Conservation (phyloP, 805 yeast species). For the Saccharomycopsis sp. region DNA sequence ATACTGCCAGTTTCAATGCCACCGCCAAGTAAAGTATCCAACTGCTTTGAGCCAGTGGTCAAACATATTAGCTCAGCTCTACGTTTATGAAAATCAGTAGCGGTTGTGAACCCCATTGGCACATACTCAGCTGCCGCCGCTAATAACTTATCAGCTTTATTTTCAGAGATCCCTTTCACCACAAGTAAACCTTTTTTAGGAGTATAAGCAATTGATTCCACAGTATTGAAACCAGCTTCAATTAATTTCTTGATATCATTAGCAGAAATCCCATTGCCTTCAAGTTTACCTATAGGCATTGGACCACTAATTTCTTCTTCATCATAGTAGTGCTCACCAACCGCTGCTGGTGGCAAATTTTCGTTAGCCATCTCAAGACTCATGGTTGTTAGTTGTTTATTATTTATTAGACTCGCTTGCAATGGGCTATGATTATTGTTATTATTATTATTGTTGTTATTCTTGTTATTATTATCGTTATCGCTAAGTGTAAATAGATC, state of each 20-base stretch:
- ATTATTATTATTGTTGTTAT: no score
- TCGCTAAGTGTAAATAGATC: no score
- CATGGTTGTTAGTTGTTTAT: no score
- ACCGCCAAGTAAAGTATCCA: conserved; percentile 91
- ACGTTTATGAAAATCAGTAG: conserved; percentile 86
- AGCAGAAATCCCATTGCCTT: conserved; percentile 79
- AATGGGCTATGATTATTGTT: no score
- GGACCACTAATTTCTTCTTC: conserved; percentile 55
- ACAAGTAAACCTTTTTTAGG: conserved; percentile 71
- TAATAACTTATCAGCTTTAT: conserved; percentile 82
- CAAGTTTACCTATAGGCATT: conserved; percentile 43
- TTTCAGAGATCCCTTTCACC: conserved; percentile 91
- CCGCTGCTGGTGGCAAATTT: conserved; percentile 2
- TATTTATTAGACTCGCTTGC: conserved; percentile 7
- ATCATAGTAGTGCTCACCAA: conserved; percentile 29
- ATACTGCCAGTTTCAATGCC: conserved; percentile 97
- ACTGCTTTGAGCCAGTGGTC: conserved; percentile 91
- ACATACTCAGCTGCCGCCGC: conserved; percentile 80
- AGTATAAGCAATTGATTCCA: conserved; percentile 88
- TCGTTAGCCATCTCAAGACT: conserved; percentile 2
- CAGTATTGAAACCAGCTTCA: conserved; percentile 83
- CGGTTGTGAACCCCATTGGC: conserved; percentile 96
- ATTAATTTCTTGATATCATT: conserved; percentile 73
- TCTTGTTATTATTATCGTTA: no score
- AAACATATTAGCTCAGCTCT: conserved; percentile 86